Base-by-base conservation (phyloP, 164 flowering plant genomes). In the Vitis cinerea region DNA sequence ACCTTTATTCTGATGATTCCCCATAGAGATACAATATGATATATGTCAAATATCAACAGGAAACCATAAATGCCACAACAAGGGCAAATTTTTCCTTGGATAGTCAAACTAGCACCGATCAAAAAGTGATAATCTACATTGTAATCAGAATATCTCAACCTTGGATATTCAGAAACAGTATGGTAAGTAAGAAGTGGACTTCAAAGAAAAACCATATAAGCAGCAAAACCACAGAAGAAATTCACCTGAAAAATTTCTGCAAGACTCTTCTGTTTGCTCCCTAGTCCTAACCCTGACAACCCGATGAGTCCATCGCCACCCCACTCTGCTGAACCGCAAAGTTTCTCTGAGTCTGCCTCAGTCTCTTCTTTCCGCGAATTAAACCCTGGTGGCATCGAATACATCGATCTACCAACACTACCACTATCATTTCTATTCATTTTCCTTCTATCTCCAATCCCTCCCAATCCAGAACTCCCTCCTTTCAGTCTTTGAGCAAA, bases 231-330 rank as follows among this genome's bases (percentile, higher is more conserved):
- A 14, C 19, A 8, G 2, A 15, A 66, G 29, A 58, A 49, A 37
- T 49, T 61, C 68, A 91, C 97, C 92, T 88, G 94, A 81, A 91
- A 79, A 31, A 88, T 86, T 68, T 91, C 93, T 11, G 91, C 91
- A 67, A 89, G 69, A 73, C 91, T 88, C 82, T 83, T 91, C 66
- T 88, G 85, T 66, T 83, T 84, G 77, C 79, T 77, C 17, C 89
- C 91, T 12, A 89, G 76, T 9, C 94, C 92, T 56, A 91, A 69
- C 0, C 92, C 90, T 0, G 89, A 71, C 59, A 91, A 79, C 0
- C 97, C 97, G 63, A 86, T 86, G 30, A 89, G 74, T 14, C 92
- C 91, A 80, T 86, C 89, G 19, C 80, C 84, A 54, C 84, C 87
- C 96, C 96, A 90, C 63, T 88, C 93, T 0, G 77, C 75, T 5